These are phyloP conservation scores for Themeda triandra DNA, from an alignment of 176 grass and related monocot species.

Conservation along the genomic window DNA sequence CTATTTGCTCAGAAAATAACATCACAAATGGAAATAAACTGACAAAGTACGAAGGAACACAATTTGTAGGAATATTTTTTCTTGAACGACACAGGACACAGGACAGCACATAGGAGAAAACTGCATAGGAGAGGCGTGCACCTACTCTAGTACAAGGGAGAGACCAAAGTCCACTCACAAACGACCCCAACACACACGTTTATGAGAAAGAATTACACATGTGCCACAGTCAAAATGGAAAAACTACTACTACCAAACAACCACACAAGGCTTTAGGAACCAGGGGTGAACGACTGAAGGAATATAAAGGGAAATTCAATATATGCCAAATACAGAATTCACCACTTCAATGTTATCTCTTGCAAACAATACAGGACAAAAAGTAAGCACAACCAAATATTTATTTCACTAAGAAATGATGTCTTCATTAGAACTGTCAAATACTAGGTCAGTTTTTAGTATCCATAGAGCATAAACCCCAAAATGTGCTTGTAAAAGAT, in stretches of 20 bases:
- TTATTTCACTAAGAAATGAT: neutral
- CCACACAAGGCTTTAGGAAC: neutral
- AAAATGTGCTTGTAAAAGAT: neutral
- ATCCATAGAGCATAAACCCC: neutral
- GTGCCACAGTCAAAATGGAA: neutral
- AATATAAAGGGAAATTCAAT: slow-evolving; percentile 4
- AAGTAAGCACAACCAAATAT: neutral
- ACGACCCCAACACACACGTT: neutral
- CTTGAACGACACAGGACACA: neutral
- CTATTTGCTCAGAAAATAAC: neutral
- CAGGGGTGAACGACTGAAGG: neutral
- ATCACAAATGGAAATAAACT: neutral
- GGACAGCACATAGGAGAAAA: too few species aligned
- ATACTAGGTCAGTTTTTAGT: neutral
- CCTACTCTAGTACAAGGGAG: neutral
- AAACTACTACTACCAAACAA: neutral
- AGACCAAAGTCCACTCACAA: neutral
- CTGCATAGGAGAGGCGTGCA: neutral
- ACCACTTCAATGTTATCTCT: neutral
- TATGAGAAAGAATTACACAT: neutral
- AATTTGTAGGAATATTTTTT: neutral
- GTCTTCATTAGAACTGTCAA: slow-evolving; percentile 3
- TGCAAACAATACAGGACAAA: slow-evolving; percentile 2
- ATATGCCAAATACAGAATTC: neutral
- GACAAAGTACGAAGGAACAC: neutral